Evolutionary conservation across 2,329 filamentous ascomycete species (phyloP).

Genomic region (Apiospora sp.): DNA sequence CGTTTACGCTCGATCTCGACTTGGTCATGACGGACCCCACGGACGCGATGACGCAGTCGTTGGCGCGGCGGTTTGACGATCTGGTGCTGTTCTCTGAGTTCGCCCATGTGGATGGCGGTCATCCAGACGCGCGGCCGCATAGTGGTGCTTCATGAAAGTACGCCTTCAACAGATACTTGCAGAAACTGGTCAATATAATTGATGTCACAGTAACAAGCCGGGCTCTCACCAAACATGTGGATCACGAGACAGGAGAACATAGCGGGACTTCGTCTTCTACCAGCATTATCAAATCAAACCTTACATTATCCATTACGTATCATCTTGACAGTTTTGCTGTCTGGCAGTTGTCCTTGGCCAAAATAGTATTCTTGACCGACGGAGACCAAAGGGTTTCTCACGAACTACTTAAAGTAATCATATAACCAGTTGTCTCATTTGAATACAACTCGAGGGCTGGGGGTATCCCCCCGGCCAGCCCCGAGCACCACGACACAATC

Average conservation of each 20-base stretch:
- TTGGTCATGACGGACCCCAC: constrained; percentile 1
- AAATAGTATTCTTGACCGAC: too few species aligned
- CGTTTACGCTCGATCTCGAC: constrained; percentile 22
- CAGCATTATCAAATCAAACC: neutral
- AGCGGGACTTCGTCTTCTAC: neutral
- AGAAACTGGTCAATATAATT: too few species aligned
- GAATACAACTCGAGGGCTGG: neutral
- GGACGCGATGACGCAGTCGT: constrained; percentile 3
- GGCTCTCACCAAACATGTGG: neutral
- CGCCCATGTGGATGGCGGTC: neutral
- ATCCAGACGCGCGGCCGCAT: neutral
- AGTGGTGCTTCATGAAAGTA: neutral
- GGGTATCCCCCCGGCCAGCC: neutral
- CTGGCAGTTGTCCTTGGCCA: too few species aligned
- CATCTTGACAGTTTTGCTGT: neutral
- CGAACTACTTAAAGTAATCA: neutral
- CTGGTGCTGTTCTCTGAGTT: constrained; percentile 15
- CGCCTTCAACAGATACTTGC: neutral
- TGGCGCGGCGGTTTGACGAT: constrained; percentile 14
- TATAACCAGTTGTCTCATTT: neutral
- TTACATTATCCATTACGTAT: too few species aligned
- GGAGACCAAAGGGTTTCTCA: too few species aligned
- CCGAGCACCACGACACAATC: neutral
- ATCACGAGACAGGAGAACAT: neutral
- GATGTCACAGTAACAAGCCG: too few species aligned